Conservation (phyloP, 1,284 basidiomycete species). For the Apiotrichum akiyoshidainum region DNA sequence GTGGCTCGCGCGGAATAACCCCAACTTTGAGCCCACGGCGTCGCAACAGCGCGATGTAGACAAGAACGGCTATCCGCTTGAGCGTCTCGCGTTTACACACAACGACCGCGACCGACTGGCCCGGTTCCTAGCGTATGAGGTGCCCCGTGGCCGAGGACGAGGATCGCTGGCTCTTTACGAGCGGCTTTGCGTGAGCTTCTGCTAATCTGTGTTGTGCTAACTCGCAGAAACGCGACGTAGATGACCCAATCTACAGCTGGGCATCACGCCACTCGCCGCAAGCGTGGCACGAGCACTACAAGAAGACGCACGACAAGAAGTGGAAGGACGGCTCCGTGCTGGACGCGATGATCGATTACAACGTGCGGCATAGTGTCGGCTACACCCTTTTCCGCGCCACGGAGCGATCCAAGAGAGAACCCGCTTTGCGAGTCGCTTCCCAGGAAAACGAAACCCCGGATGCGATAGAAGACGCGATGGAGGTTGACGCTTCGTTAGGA, state of each 20-base stretch:
- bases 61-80: neutral
- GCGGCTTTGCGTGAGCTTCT: slow-evolving; percentile 11
- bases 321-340: slow-evolving; percentile 18
- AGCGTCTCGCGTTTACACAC: slow-evolving; percentile 9
- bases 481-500: no score
- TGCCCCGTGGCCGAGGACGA: slow-evolving; percentile 1
- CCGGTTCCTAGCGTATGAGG: slow-evolving; percentile 17
- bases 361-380: slow-evolving; percentile 11
- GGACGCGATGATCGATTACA: slow-evolving; percentile 13
- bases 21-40: neutral
- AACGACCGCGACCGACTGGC: slow-evolving; percentile 23
- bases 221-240: neutral
- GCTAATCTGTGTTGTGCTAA: neutral
- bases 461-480: no score
- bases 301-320: slow-evolving; percentile 3
- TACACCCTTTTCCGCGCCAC: neutral
- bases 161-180: slow-evolving; percentile 12
- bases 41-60: neutral
- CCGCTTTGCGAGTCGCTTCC: no score
- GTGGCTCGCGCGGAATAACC: no score
- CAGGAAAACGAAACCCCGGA: no score
- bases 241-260: slow-evolving; percentile 2
- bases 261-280: slow-evolving; percentile 11
- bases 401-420: neutral
- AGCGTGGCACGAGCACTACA: slow-evolving; percentile 25